Percentiles rank a stretch among this genome's conserved stretches.
Evolutionary conservation across 257 asterid genomes (phyloP).

Genomic region (Euphrasia confusa): DNA sequence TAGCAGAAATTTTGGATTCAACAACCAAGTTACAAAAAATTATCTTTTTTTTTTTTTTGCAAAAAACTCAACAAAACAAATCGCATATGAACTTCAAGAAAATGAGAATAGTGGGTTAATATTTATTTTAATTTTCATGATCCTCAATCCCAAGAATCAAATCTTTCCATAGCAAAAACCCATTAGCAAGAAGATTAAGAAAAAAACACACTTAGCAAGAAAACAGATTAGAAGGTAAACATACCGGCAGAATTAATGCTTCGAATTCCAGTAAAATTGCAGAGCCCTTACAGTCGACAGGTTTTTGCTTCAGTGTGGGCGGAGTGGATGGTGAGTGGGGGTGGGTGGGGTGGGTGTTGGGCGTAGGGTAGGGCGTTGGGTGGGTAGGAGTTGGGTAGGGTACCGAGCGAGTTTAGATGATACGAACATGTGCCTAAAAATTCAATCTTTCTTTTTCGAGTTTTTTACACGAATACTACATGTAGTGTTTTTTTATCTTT

Average conservation of each 20-base stretch:
- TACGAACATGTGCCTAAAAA: too few species aligned
- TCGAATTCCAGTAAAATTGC: neutral
- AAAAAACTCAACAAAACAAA: neutral
- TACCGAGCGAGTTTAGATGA: neutral
- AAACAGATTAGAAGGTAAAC: neutral
- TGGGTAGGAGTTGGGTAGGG: neutral
- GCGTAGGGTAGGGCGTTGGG: neutral
- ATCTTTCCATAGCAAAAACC: neutral
- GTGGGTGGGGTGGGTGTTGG: constrained; percentile 1
- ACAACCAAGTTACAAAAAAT: neutral
- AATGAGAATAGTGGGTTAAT: neutral
- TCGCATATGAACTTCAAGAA: neutral
- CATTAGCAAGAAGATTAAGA: neutral
- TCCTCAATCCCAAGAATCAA: neutral
- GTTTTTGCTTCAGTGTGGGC: constrained; percentile 1
- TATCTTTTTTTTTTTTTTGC: neutral
- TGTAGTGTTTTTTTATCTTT: too few species aligned
- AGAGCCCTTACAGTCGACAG: neutral
- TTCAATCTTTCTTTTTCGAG: too few species aligned
- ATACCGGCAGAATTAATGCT: constrained; percentile 1
- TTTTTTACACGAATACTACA: too few species aligned
- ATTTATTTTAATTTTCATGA: neutral
- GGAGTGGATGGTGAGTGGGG: neutral
- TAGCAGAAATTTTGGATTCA: neutral
- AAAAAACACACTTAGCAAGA: neutral